Conservation (phyloP, 1,139 yeast genomes). For the Geotrichum carabidarum region DNA sequence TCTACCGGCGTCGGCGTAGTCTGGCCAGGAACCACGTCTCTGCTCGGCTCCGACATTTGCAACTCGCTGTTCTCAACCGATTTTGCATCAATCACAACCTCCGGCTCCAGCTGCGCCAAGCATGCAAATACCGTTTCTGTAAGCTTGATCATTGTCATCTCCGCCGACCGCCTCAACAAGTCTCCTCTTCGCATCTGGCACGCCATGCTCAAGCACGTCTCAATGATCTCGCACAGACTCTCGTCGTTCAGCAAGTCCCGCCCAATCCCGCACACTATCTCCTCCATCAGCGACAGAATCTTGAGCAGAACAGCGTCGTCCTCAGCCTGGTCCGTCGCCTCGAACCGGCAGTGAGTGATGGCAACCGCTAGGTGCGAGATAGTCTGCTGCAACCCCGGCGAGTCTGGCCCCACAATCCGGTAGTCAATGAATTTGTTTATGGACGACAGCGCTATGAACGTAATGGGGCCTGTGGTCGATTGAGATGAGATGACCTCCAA, state of each 20-base stretch:
- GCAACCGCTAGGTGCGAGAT: constrained; percentile 65
- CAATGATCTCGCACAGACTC: constrained; percentile 79
- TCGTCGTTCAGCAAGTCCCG: constrained; percentile 70
- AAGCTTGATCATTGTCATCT: constrained; percentile 69
- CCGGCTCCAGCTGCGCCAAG: constrained; percentile 55
- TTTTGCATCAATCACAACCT: constrained; percentile 24
- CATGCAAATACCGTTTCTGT: constrained; percentile 57
- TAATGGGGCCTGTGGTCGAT: constrained; percentile 78
- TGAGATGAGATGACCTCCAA: constrained; percentile 76
- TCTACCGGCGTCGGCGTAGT: neutral
- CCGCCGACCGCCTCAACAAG: constrained; percentile 82
- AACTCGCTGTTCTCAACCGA: constrained; percentile 4
- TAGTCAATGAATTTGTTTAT: constrained; percentile 66
- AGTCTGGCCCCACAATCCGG: constrained; percentile 45
- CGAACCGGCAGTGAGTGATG: constrained; percentile 89
- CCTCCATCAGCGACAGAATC: constrained; percentile 70
- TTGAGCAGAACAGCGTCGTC: constrained; percentile 88
- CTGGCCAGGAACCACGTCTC: neutral
- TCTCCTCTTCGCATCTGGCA: constrained; percentile 91
- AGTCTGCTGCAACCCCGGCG: constrained; percentile 46
- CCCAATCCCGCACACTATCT: constrained; percentile 54
- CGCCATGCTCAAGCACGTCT: constrained; percentile 85
- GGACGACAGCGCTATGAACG: constrained; percentile 73
- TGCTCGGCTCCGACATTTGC: constrained; percentile 12
- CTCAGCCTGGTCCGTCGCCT: constrained; percentile 86